These are phyloP conservation scores for Aspergillus texensis DNA, from an alignment of 2,329 filamentous ascomycete genomes.

Conservation along the genomic window DNA sequence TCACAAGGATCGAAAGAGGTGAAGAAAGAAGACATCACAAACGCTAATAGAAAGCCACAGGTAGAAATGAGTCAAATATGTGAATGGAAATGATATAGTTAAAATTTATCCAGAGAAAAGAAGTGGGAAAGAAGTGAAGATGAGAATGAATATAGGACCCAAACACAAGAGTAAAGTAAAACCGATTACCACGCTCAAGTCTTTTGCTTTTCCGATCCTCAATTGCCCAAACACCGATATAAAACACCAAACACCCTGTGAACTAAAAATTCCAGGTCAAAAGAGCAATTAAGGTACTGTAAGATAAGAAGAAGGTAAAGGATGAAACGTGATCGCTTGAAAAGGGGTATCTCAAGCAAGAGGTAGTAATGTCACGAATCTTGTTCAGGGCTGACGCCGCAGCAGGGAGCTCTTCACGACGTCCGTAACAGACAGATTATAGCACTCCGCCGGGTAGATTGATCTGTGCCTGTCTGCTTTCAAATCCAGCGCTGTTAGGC, in stretches of 20 bases:
- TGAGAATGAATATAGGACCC: background rate
- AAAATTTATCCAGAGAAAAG: slow-evolving; percentile 2
- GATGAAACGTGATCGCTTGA: slow-evolving; percentile 1
- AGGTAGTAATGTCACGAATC: background rate
- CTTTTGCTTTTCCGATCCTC: slow-evolving; percentile 5
- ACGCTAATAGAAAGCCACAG: slow-evolving; percentile 1
- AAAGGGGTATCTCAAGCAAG: slow-evolving; percentile 8
- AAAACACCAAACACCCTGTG: slow-evolving; percentile 7
- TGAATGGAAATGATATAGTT: slow-evolving; percentile 5
- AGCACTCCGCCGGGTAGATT: slow-evolving; percentile 37
- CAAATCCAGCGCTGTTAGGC: slow-evolving; percentile 37
- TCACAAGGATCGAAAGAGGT: background rate
- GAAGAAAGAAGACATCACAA: background rate
- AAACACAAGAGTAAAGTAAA: background rate
- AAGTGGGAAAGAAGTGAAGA: background rate
- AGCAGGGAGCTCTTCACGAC: background rate
- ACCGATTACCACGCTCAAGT: slow-evolving; percentile 2
- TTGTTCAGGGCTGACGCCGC: background rate
- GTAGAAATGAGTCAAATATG: background rate
- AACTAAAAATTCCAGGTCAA: background rate
- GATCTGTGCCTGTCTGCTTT: slow-evolving; percentile 33
- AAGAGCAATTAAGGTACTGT: background rate
- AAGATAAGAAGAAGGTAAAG: background rate
- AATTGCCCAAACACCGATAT: slow-evolving; percentile 2
- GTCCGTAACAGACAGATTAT: slow-evolving; percentile 17